Percentiles rank a stretch among this genome's conserved stretches.
These are phyloP conservation scores for Brassica hybrid DNA, from an alignment of 441 rosid species.

Conservation along the genomic window DNA sequence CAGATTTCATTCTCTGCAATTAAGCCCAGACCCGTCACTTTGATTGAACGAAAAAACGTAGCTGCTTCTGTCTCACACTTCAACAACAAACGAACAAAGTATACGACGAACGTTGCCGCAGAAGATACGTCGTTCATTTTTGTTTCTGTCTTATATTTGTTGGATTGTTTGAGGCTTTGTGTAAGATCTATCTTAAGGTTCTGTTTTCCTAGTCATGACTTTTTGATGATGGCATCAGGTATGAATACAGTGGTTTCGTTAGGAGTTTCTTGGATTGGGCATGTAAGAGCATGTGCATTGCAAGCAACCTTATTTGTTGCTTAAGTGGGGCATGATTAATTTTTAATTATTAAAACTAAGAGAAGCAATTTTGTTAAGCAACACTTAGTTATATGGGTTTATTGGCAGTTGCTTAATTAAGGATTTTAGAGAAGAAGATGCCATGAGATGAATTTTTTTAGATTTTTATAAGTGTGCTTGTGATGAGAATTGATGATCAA, in stretches of 20 bases:
- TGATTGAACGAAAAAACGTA: background rate
- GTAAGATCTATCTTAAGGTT: slow-evolving; percentile 4
- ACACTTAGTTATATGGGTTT: too few relatives aligned
- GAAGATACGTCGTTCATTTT: background rate
- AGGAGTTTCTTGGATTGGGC: background rate
- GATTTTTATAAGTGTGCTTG: too few relatives aligned
- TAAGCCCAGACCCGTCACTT: slow-evolving; percentile 6
- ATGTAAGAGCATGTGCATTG: too few relatives aligned
- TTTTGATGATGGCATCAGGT: background rate
- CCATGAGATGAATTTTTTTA: too few relatives aligned
- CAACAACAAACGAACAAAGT: background rate
- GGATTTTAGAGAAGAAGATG: too few relatives aligned
- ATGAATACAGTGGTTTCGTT: background rate
- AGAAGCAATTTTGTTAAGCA: too few relatives aligned
- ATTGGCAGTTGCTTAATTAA: too few relatives aligned
- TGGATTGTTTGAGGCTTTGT: slow-evolving; percentile 1
- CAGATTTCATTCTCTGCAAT: background rate
- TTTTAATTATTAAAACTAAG: too few relatives aligned
- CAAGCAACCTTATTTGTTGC: too few relatives aligned
- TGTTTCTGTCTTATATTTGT: background rate
- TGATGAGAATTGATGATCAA: too few relatives aligned
- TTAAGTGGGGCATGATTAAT: too few relatives aligned
- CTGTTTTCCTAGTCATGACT: background rate
- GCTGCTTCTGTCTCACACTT: background rate
- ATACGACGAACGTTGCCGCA: background rate